A percentile compares a stretch with the other conserved stretches of the same genome.
These are phyloP conservation scores for Crataegus laevigata DNA, from an alignment of 306 rosid genomes.

Conservation along the genomic window DNA sequence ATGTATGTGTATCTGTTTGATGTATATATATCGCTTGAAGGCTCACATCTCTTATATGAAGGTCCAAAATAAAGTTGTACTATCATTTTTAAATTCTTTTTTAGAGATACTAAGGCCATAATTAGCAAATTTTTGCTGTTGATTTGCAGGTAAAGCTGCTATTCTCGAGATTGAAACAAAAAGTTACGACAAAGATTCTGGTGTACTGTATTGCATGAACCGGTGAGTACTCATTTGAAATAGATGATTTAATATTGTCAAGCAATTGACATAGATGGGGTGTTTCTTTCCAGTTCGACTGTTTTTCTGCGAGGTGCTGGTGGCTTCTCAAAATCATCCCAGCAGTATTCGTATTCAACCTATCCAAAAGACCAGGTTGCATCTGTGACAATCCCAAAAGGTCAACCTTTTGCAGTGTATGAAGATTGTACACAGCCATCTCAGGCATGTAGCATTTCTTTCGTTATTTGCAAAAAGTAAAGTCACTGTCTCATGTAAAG, in stretches of 20 bases:
- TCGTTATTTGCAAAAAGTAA: slow-evolving; percentile 3
- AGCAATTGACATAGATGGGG: slow-evolving; percentile 21
- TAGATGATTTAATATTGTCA: slow-evolving; percentile 5
- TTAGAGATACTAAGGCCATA: background rate
- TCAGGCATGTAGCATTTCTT: slow-evolving; percentile 46
- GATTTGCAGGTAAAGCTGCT: slow-evolving; percentile 84
- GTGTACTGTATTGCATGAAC: slow-evolving; percentile 81
- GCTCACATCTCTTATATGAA: slow-evolving; percentile 1
- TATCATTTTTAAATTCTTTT: background rate
- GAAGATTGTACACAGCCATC: slow-evolving; percentile 77
- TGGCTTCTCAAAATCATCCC: slow-evolving; percentile 86
- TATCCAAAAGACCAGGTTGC: slow-evolving; percentile 49
- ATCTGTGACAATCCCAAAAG: slow-evolving; percentile 53
- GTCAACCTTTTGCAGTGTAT: slow-evolving; percentile 59
- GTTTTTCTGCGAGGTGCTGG: slow-evolving; percentile 87
- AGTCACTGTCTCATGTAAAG: background rate
- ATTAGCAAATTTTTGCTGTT: background rate
- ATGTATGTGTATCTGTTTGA: background rate
- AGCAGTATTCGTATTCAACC: slow-evolving; percentile 65
- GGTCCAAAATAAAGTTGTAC: background rate
- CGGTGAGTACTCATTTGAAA: slow-evolving; percentile 40
- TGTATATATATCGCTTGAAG: background rate
- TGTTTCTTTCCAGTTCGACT: slow-evolving; percentile 51
- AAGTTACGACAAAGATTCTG: slow-evolving; percentile 72
- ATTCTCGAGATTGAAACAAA: slow-evolving; percentile 84